Percentiles rank a stretch among this genome's conserved stretches.
phyloP scores from a whole-genome alignment of 2,329 filamentous ascomycete genomes.

The Ascosphaera apis region DNA sequence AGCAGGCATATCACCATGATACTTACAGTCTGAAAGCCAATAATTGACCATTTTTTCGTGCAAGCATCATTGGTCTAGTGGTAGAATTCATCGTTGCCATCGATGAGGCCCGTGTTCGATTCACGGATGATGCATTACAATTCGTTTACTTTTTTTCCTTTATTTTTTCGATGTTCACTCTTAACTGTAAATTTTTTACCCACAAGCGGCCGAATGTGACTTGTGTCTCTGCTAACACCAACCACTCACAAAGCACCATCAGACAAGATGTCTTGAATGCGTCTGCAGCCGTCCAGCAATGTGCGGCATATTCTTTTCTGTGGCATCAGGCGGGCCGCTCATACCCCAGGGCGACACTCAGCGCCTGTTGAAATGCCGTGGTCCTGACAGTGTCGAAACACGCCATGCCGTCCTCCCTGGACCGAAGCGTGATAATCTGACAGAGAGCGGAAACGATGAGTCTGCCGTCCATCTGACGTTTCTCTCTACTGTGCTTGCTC shows the following conservation, averaged over 20 bases:
- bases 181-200: background rate
- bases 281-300: conserved; percentile 9
- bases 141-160: background rate
- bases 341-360: conserved; percentile 14
- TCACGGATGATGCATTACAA: conserved; percentile 18
- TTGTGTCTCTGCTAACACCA: background rate
- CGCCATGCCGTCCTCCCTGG: conserved; percentile 10
- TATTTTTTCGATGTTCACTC: background rate
- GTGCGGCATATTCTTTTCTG: conserved; percentile 31
- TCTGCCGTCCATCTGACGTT: background rate
- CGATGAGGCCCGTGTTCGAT: conserved; percentile 28
- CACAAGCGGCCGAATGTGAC: no score
- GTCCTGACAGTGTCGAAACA: conserved; percentile 20
- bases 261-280: background rate
- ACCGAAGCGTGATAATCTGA: background rate
- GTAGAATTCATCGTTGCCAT: conserved; percentile 33
- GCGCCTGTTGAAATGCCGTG: conserved; percentile 16
- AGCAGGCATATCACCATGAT: no score
- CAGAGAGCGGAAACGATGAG: no score
- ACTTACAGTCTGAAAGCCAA: no score
- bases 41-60: no score
- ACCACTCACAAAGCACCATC: background rate
- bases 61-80: conserved; percentile 24
- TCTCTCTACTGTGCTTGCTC: conserved; percentile 71
- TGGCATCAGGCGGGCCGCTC: conserved; percentile 14